Evolutionary conservation across 2,329 filamentous ascomycete genomes (phyloP).

Genomic region (Xylariaceae sp.): DNA sequence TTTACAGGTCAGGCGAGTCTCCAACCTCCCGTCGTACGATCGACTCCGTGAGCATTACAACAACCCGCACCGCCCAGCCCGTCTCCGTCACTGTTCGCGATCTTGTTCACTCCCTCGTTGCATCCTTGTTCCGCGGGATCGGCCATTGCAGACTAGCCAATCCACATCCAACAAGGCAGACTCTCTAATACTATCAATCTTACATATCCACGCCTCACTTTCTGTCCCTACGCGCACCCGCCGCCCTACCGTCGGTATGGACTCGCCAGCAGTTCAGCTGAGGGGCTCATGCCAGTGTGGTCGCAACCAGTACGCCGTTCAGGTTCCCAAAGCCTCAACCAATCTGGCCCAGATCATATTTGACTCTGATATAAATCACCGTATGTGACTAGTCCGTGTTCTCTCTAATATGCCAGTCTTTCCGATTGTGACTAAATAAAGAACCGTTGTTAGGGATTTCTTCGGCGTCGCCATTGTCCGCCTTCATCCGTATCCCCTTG

Average conservation of each 20-base stretch:
- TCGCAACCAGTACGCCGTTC: constrained; percentile 74
- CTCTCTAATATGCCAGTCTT: not conserved
- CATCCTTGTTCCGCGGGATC: too few relatives aligned
- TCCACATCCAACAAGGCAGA: too few relatives aligned
- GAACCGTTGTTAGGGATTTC: constrained; percentile 48
- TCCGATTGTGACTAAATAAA: constrained; percentile 3
- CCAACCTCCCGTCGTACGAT: too few relatives aligned
- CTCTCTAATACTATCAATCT: too few relatives aligned
- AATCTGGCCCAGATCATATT: constrained; percentile 67
- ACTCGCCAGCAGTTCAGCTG: constrained; percentile 37
- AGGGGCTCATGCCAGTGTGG: constrained; percentile 81
- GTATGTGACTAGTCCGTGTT: constrained; percentile 50
- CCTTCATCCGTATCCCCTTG: constrained; percentile 79
- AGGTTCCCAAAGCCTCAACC: constrained; percentile 56
- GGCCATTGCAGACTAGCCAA: too few relatives aligned
- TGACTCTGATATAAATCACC: constrained; percentile 63
- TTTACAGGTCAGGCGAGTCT: too few relatives aligned
- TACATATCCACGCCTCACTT: too few relatives aligned
- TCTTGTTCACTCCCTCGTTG: too few relatives aligned
- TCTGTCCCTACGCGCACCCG: not conserved
- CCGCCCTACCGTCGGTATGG: constrained; percentile 7
- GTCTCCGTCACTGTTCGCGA: too few relatives aligned
- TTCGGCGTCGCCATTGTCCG: constrained; percentile 68
- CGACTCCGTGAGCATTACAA: too few relatives aligned
- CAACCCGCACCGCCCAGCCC: too few relatives aligned